Evolutionary conservation across 176 grass and related monocot species (phyloP).

Genomic region (Chloris gayana): DNA sequence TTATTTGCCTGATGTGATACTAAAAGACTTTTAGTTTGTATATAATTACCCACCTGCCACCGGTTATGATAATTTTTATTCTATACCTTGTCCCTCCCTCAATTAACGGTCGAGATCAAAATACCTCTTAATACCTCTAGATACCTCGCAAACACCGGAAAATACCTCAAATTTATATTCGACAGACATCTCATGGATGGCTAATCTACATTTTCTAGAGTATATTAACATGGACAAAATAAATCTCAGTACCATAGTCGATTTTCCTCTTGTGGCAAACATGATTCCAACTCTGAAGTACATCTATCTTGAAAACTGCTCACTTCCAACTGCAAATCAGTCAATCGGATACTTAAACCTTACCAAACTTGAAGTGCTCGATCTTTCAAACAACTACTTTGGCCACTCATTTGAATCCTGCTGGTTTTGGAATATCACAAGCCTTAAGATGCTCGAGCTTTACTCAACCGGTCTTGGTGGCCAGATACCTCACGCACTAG

Average conservation of each 20-base stretch:
- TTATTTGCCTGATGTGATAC: too few species aligned
- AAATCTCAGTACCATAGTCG: neutral
- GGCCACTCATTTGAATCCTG: neutral
- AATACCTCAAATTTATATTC: too few species aligned
- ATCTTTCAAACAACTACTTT: neutral
- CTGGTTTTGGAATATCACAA: conserved; percentile 49
- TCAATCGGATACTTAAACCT: neutral
- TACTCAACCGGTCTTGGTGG: neutral
- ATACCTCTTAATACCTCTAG: too few species aligned
- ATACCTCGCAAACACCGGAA: too few species aligned
- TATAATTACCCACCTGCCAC: too few species aligned
- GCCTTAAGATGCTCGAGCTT: neutral
- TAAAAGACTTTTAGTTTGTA: too few species aligned
- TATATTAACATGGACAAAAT: neutral
- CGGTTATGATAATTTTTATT: too few species aligned
- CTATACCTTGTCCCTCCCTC: too few species aligned
- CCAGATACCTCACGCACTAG: neutral
- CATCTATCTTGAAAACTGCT: neutral
- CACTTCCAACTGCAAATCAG: neutral
- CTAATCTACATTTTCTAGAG: neutral
- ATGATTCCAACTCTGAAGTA: conserved; percentile 25
- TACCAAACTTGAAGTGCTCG: conserved; percentile 15
- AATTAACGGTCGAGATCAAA: too few species aligned
- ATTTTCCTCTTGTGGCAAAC: neutral
- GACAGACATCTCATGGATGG: neutral